Conservation (phyloP, 108 stramenopile genomes). For the Cyclotella cryptica region DNA sequence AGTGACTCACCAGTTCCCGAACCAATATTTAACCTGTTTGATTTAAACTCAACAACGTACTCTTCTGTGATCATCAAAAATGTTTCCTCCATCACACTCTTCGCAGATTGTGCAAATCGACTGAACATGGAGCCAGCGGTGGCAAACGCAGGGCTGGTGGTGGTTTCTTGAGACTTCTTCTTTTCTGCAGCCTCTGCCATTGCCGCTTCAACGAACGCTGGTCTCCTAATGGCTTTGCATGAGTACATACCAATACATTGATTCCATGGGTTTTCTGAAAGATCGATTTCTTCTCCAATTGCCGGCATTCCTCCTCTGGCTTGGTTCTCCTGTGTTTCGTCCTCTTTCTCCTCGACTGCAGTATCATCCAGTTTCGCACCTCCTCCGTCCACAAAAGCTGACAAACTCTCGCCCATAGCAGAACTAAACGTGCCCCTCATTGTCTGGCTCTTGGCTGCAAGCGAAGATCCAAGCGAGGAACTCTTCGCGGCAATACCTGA, state of each 20-base stretch:
- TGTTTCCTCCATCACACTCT: constrained; percentile 86
- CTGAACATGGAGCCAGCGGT: constrained; percentile 77
- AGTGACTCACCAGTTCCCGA: constrained; percentile 60
- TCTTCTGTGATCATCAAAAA: constrained; percentile 90
- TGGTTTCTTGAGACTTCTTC: constrained; percentile 17
- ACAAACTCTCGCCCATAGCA: constrained; percentile 36
- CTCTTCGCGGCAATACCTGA: constrained; percentile 32
- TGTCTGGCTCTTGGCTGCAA: constrained; percentile 36
- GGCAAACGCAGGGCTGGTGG: constrained; percentile 10
- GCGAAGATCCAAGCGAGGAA: constrained; percentile 27
- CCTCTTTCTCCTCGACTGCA: constrained; percentile 4
- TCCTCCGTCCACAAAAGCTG: constrained; percentile 29
- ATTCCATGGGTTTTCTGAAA: constrained; percentile 86
- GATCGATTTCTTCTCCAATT: constrained; percentile 88
- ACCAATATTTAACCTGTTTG: constrained; percentile 79
- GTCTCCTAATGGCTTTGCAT: constrained; percentile 85
- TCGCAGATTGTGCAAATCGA: constrained; percentile 78
- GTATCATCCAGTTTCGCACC: not conserved
- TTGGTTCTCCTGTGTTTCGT: constrained; percentile 29
- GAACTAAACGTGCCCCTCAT: constrained; percentile 41
- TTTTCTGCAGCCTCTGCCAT: constrained; percentile 53
- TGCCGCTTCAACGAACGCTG: constrained; percentile 76
- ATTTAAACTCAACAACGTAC: constrained; percentile 83
- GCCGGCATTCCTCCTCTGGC: constrained; percentile 45
- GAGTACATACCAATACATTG: constrained; percentile 85